Evolutionary conservation across 129 eudicot genomes (phyloP).

Genomic region (Flaveria robusta): DNA sequence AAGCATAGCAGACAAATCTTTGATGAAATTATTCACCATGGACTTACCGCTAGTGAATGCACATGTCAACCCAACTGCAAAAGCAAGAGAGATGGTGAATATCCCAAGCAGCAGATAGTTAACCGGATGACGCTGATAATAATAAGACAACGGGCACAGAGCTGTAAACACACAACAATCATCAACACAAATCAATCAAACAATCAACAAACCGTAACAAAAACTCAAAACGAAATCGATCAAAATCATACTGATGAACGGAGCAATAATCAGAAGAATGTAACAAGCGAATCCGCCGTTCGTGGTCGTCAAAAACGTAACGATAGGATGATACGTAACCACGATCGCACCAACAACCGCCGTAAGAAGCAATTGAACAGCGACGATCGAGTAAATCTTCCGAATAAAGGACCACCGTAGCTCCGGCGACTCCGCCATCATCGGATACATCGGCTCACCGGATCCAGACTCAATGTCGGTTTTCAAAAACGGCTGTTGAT

Average conservation of each 20-base stretch:
- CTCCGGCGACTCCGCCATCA: slow-evolving; percentile 69
- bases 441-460: slow-evolving; percentile 56
- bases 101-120: slow-evolving; percentile 67
- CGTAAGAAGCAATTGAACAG: slow-evolving; percentile 70
- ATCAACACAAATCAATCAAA: neutral
- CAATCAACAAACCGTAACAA: neutral
- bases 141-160: slow-evolving; percentile 76
- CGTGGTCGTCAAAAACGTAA: slow-evolving; percentile 56
- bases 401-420: slow-evolving; percentile 87
- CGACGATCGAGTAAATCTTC: slow-evolving; percentile 72
- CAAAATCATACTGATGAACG: slow-evolving; percentile 60
- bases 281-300: slow-evolving; percentile 63
- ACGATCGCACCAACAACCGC: slow-evolving; percentile 73
- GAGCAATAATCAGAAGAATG: slow-evolving; percentile 65
- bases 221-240: neutral
- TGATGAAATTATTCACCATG: slow-evolving; percentile 1
- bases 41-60: slow-evolving; percentile 81
- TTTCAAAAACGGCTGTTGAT: slow-evolving; percentile 49
- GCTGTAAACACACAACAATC: slow-evolving; percentile 38
- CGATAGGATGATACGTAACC: slow-evolving; percentile 54
- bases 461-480: slow-evolving; percentile 64
- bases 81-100: slow-evolving; percentile 67
- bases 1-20: neutral
- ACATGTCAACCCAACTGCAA: slow-evolving; percentile 75
- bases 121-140: slow-evolving; percentile 72